These are phyloP conservation scores for Neurospora sublineolata DNA, from an alignment of 495 filamentous ascomycete species.

Conservation along the genomic window DNA sequence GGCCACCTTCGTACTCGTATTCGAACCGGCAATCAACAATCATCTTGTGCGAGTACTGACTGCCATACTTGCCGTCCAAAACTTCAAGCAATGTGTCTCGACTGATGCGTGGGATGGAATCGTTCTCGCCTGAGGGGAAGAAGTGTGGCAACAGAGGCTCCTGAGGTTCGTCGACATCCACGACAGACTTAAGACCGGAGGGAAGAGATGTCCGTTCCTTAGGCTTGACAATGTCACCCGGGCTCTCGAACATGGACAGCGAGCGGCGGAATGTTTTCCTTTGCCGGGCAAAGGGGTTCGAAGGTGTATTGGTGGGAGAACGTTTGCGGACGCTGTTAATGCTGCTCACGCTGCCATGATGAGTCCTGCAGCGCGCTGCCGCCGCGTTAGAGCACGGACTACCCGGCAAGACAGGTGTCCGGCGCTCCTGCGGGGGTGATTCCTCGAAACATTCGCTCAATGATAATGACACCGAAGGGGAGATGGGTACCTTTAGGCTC, in stretches of 20 bases:
- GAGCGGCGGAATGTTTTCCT: slow-evolving; percentile 84
- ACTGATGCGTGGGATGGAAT: slow-evolving; percentile 78
- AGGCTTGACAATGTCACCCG: slow-evolving; percentile 70
- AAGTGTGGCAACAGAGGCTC: slow-evolving; percentile 74
- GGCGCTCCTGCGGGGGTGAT: slow-evolving; percentile 63
- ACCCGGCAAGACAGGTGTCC: slow-evolving; percentile 23
- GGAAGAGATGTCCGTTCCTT: slow-evolving; percentile 43
- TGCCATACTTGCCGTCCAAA: slow-evolving; percentile 73
- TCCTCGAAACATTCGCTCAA: slow-evolving; percentile 67
- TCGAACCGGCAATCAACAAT: slow-evolving; percentile 96
- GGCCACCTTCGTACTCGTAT: slow-evolving; percentile 95
- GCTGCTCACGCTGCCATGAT: slow-evolving; percentile 36
- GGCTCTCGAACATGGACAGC: slow-evolving; percentile 93
- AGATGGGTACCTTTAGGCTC: slow-evolving; percentile 17
- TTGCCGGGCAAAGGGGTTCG: slow-evolving; percentile 61
- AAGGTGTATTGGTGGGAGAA: slow-evolving; percentile 59
- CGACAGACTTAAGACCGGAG: slow-evolving; percentile 52
- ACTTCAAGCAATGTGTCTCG: slow-evolving; percentile 68
- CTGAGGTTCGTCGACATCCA: slow-evolving; percentile 59
- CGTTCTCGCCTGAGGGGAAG: slow-evolving; percentile 64
- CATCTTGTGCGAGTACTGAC: slow-evolving; percentile 61
- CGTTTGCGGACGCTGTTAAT: slow-evolving; percentile 46
- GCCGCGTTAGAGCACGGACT: slow-evolving; percentile 41
- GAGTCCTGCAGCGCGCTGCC: slow-evolving; percentile 48
- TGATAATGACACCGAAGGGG: slow-evolving; percentile 46